phyloP scores from a whole-genome alignment of 2,329 filamentous ascomycete genomes.

The Phyllosticta citriasiana region DNA sequence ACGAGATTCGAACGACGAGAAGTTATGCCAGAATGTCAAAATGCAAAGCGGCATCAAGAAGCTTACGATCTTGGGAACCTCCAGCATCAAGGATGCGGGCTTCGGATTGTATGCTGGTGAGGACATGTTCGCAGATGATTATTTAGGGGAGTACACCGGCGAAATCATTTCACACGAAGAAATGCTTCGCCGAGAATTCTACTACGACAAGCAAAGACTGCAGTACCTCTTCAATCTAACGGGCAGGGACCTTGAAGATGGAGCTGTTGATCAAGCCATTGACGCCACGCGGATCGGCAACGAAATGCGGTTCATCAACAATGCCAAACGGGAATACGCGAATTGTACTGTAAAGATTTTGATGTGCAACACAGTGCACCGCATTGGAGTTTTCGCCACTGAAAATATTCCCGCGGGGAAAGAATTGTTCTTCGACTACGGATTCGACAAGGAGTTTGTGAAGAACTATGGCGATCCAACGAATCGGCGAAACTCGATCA shows the following conservation, averaged over 20 bases:
- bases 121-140: slow-evolving; percentile 57
- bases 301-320: slow-evolving; percentile 75
- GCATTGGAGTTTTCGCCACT: slow-evolving; percentile 64
- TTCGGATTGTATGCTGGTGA: slow-evolving; percentile 68
- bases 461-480: background rate
- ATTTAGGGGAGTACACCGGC: slow-evolving; percentile 71
- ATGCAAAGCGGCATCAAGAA: slow-evolving; percentile 60
- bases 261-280: slow-evolving; percentile 38
- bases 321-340: slow-evolving; percentile 44
- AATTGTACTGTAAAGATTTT: slow-evolving; percentile 60
- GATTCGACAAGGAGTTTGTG: slow-evolving; percentile 22
- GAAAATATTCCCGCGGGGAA: slow-evolving; percentile 60
- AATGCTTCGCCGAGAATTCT: slow-evolving; percentile 52
- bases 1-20: slow-evolving; percentile 45
- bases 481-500: background rate
- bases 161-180: slow-evolving; percentile 65
- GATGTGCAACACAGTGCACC: slow-evolving; percentile 62
- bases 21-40: slow-evolving; percentile 60
- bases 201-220: slow-evolving; percentile 28
- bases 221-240: slow-evolving; percentile 52
- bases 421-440: slow-evolving; percentile 76
- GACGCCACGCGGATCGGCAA: slow-evolving; percentile 72
- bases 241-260: background rate
- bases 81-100: slow-evolving; percentile 53
- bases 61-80: slow-evolving; percentile 58